Conservation (phyloP, 1,284 basidiomycete genomes). For the Phylloboletellus chloephorus region DNA sequence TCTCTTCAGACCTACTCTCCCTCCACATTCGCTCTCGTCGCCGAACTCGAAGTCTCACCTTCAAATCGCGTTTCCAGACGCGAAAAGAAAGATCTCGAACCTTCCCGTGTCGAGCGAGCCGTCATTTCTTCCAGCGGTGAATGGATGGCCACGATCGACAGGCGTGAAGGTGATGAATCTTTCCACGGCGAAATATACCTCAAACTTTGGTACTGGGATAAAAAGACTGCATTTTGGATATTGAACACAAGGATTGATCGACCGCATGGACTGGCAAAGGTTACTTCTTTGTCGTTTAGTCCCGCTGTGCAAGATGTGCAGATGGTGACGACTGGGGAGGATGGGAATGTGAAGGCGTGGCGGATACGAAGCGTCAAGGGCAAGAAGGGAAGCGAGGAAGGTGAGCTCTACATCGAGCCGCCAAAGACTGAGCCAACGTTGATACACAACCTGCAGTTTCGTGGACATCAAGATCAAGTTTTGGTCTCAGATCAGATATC, state of each 20-base stretch:
- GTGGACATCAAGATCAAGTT: conserved; percentile 72
- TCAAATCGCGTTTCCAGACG: conserved; percentile 87
- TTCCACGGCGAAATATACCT: conserved; percentile 71
- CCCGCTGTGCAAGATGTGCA: conserved; percentile 37
- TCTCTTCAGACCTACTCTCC: conserved; percentile 90
- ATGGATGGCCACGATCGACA: conserved; percentile 94
- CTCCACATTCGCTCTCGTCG: conserved; percentile 62
- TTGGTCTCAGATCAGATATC: conserved; percentile 62
- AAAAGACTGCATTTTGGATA: conserved; percentile 55
- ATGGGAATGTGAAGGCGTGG: conserved; percentile 73
- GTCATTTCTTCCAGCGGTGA: conserved; percentile 65
- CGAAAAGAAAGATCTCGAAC: conserved; percentile 76
- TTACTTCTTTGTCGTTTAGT: conserved; percentile 71
- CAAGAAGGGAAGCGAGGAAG: conserved; percentile 46
- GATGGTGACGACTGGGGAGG: conserved; percentile 63
- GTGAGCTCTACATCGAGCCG: conserved; percentile 29
- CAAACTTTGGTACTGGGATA: conserved; percentile 89
- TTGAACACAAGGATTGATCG: conserved; percentile 87
- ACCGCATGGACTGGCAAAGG: conserved; percentile 69
- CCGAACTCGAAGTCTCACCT: conserved; percentile 90
- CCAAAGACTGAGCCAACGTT: conserved; percentile 3
- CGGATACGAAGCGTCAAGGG: conserved; percentile 42
- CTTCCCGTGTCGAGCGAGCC: conserved; percentile 70
- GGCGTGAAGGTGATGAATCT: conserved; percentile 60
- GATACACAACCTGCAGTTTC: conserved; percentile 46